These are phyloP conservation scores for Chrysosporium queenslandicum DNA, from an alignment of 2,329 filamentous ascomycete species.

Conservation along the genomic window DNA sequence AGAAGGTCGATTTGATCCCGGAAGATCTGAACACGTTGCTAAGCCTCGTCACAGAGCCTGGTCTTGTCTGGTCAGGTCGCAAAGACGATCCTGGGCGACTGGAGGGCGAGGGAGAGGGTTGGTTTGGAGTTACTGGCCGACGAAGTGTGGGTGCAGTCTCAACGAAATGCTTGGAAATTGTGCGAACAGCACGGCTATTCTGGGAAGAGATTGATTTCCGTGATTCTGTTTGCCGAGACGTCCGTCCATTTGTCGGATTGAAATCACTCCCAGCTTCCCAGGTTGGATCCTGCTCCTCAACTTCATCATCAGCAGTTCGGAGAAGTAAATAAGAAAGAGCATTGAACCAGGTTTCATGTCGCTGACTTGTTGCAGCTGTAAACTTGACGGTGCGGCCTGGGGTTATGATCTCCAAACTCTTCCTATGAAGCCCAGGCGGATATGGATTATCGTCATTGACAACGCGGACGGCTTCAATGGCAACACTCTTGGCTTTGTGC, in stretches of 20 bases:
- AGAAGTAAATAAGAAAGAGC: constrained; percentile 86
- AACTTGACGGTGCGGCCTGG: constrained; percentile 86
- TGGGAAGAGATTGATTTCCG: constrained; percentile 65
- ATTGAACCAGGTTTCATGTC: constrained; percentile 98
- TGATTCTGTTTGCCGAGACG: constrained; percentile 45
- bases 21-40: constrained; percentile 40
- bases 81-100: constrained; percentile 28
- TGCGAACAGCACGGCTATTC: constrained; percentile 61
- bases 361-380: constrained; percentile 82
- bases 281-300: constrained; percentile 41
- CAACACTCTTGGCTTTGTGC: constrained; percentile 75
- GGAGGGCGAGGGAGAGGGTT: constrained; percentile 29
- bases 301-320: constrained; percentile 51
- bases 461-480: constrained; percentile 85
- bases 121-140: constrained; percentile 29
- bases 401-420: constrained; percentile 83
- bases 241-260: constrained; percentile 55
- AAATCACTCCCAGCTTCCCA: constrained; percentile 66
- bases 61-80: constrained; percentile 29
- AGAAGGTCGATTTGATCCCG: constrained; percentile 43
- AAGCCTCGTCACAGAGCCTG: constrained; percentile 40
- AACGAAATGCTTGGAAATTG: constrained; percentile 48
- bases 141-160: constrained; percentile 32
- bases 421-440: constrained; percentile 86
- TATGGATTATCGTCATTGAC: constrained; percentile 91